These are phyloP conservation scores for Euphrasia confusa DNA, from an alignment of 257 asterid species.

Conservation along the genomic window DNA sequence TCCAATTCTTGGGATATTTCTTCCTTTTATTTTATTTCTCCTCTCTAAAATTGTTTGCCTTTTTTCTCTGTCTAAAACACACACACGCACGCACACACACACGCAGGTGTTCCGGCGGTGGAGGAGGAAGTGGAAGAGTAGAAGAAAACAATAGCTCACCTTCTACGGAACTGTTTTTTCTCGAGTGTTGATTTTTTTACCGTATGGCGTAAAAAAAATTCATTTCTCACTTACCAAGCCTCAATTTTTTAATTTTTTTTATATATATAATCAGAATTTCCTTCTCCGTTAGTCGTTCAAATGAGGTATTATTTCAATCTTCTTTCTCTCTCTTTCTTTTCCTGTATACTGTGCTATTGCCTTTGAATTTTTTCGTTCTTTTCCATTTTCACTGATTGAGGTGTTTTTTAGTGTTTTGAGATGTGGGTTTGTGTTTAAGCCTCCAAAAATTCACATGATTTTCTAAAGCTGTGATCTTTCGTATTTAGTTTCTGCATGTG, in stretches of 20 bases:
- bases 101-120: conserved; percentile 59
- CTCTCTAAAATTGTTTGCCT: conserved; percentile 14
- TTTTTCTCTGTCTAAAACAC: conserved; percentile 28
- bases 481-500: conserved; percentile 30
- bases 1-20: conserved; percentile 34
- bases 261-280: neutral
- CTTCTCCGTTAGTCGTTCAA: conserved; percentile 32
- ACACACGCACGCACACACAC: conserved; percentile 19
- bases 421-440: conserved; percentile 24
- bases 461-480: conserved; percentile 29
- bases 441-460: conserved; percentile 20
- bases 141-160: conserved; percentile 77
- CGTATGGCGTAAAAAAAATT: conserved; percentile 18
- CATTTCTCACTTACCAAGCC: conserved; percentile 24
- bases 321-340: conserved; percentile 9
- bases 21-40: conserved; percentile 24
- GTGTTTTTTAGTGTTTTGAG: conserved; percentile 23
- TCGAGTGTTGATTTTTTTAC: conserved; percentile 8
- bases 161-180: conserved; percentile 60
- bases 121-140: conserved; percentile 78
- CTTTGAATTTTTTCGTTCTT: conserved; percentile 3
- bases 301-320: conserved; percentile 38
- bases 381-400: conserved; percentile 27
- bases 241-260: neutral
- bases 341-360: too few relatives aligned